phyloP scores from a whole-genome alignment of 805 yeast species.

The Candida maris region DNA sequence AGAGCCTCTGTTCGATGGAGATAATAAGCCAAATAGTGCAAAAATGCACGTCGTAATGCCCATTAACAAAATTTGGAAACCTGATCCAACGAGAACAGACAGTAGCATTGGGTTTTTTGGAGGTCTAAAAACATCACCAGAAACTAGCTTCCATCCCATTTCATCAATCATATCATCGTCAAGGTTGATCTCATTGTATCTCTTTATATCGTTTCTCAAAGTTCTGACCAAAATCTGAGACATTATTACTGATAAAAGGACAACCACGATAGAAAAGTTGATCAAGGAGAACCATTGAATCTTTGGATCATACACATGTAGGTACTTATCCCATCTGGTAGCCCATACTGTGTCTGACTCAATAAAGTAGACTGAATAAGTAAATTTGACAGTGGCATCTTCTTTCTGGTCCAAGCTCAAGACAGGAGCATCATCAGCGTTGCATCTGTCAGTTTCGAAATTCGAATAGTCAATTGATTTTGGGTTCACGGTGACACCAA shows the following conservation, averaged over 20 bases:
- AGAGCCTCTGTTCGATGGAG: constrained; percentile 94
- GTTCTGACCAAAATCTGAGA: constrained; percentile 76
- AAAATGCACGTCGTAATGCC: constrained; percentile 65
- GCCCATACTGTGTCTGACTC: constrained; percentile 86
- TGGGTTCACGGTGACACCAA: constrained; percentile 82
- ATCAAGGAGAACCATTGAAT: constrained; percentile 94
- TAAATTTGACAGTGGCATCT: constrained; percentile 61
- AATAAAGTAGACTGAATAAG: constrained; percentile 78
- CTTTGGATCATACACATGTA: constrained; percentile 86
- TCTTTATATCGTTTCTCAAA: constrained; percentile 76
- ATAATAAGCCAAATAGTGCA: constrained; percentile 83
- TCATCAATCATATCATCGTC: constrained; percentile 88
- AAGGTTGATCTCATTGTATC: constrained; percentile 84
- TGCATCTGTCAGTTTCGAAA: constrained; percentile 17
- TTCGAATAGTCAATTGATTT: constrained; percentile 39
- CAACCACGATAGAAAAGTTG: constrained; percentile 78
- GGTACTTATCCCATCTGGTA: constrained; percentile 96
- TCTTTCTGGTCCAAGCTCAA: constrained; percentile 47
- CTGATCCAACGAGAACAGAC: constrained; percentile 84
- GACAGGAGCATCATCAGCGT: constrained; percentile 26
- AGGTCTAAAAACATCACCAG: constrained; percentile 91
- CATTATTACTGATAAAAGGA: constrained; percentile 72
- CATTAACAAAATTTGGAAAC: constrained; percentile 81
- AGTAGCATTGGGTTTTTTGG: constrained; percentile 69
- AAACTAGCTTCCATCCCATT: constrained; percentile 94